Evolutionary conservation across 768 basidiomycete species (phyloP).

Genomic region (Rhodotorula kratochvilovae): DNA sequence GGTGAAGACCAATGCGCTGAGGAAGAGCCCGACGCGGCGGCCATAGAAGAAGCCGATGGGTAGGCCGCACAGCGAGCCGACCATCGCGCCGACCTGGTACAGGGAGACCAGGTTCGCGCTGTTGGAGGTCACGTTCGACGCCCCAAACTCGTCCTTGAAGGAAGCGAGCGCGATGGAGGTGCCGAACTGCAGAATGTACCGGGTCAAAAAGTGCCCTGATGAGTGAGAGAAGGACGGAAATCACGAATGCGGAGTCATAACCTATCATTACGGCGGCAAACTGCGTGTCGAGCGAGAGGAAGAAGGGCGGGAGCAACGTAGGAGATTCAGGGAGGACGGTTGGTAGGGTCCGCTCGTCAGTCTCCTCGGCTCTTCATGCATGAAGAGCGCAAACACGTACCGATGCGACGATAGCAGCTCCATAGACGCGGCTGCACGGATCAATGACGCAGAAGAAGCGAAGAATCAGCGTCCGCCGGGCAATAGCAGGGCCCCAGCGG

Average conservation of each 20-base stretch:
- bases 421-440: slow-evolving; percentile 16
- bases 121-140: slow-evolving; percentile 46
- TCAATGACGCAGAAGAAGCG: too few relatives aligned
- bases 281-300: not conserved
- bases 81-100: slow-evolving; percentile 69
- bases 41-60: slow-evolving; percentile 59
- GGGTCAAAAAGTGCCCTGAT: slow-evolving; percentile 46
- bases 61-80: slow-evolving; percentile 57
- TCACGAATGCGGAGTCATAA: slow-evolving; percentile 53
- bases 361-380: too few relatives aligned
- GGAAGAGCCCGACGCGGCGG: slow-evolving; percentile 54
- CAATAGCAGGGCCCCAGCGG: not conserved
- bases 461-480: not conserved
- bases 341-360: too few relatives aligned
- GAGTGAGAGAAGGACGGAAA: not conserved
- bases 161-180: slow-evolving; percentile 51
- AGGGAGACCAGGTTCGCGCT: slow-evolving; percentile 54
- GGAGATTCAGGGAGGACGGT: too few relatives aligned
- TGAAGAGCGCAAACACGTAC: not conserved
- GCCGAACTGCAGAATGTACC: slow-evolving; percentile 49
- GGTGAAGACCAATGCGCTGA: slow-evolving; percentile 55
- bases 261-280: slow-evolving; percentile 39
- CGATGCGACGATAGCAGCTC: slow-evolving; percentile 21
- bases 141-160: slow-evolving; percentile 54
- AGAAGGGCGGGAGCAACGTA: not conserved